Evolutionary conservation across 2,329 filamentous ascomycete species (phyloP), one percentile per base, ranked within the genome.

Genomic region (Emydomyces testavorans): DNA sequence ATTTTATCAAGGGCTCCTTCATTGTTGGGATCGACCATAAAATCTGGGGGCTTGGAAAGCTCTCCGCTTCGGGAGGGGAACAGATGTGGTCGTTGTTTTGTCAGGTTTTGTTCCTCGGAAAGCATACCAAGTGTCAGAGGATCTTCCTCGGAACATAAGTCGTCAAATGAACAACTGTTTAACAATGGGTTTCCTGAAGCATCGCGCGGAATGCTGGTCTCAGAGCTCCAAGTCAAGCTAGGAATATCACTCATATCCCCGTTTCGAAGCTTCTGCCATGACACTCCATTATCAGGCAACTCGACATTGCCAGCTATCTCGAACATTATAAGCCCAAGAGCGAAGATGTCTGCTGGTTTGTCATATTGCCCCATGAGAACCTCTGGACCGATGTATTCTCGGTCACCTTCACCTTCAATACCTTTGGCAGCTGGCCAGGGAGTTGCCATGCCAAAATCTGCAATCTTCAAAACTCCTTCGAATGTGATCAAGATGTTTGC

Each of bases 221-320:
- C 82, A 0, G 74, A 75, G 56, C 82, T 87, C 71, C 81, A 90
- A 1, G 88, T 95, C 49, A 98, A 75, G 59, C 83, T 87, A 1
- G 89, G 89, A 11, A 96, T 78, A 56, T 90, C 85, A 50, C 83
- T 87, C 61, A 95, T 81, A 62, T 96, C 89, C 29, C 88, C 90
- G 48, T 84, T 85, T 41, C 92, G 80, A 39, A 98, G 76, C 40
- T 86, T 86, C 59, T 90, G 81, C 92, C 92, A 98, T 13, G 83
- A 85, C 13, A 81, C 77, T 38, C 92, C 92, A 56, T 96, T 94
- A 60, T 95, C 88, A 0, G 92, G 92, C 23, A 98, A 80, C 53
- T 87, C 82, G 43, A 94, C 88, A 60, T 98, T 98, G 53, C 85
- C 88, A 21, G 88, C 90, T 58, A 89, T 92, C 69, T 98, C 92